Base-by-base conservation (phyloP, 1,139 yeast genomes). In the Scheffersomyces segobiensis region DNA sequence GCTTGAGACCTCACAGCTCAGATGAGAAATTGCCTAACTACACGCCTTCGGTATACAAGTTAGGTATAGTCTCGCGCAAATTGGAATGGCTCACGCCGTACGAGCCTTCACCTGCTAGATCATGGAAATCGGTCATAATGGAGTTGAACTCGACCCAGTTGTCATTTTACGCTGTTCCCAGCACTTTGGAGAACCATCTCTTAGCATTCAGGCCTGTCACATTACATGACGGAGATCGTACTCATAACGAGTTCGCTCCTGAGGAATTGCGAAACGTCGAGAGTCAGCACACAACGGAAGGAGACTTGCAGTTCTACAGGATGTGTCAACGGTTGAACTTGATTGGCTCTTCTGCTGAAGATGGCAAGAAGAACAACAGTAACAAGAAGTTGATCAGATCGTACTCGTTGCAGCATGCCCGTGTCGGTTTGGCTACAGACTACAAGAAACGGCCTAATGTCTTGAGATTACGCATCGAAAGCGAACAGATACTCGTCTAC, bases 121-220 rank as follows among this genome's bases (percentile, higher is more conserved):
- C 83, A n/a, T 89, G 95, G 95, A 85, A 79, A 65, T 77, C 81
- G 55, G 78, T 80, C 46, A 76, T 89, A 7, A 75, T 88, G 73
- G 95, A 89, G 67, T 73, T 89, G 47, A 89, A 89, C 72, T 87
- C 91, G 2, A 89, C 95, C 0, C 95, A 89, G 72, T 69, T 89
- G 48, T 89, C 89, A 70, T 77, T 89, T 56, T 89, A 89, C 68
- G 61, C 65, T 10, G 71, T 80, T 5, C 83, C 84, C 1, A 67
- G 67, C 50, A 65, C 70, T 56, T 55, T 80, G 58, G 81, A 78
- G 63, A 60, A 70, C 66, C 67, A 70, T 52, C 39, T 78, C 5
- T 50, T 74, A 39, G 57, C 62, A 14, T 76, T 72, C 57, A 59
- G 56, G 46, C 63, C 71, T 2, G 42, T 32, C 5, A 53, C 62